phyloP scores from a whole-genome alignment of 1,284 basidiomycete species.

The Melampsora abietis-canadensis region DNA sequence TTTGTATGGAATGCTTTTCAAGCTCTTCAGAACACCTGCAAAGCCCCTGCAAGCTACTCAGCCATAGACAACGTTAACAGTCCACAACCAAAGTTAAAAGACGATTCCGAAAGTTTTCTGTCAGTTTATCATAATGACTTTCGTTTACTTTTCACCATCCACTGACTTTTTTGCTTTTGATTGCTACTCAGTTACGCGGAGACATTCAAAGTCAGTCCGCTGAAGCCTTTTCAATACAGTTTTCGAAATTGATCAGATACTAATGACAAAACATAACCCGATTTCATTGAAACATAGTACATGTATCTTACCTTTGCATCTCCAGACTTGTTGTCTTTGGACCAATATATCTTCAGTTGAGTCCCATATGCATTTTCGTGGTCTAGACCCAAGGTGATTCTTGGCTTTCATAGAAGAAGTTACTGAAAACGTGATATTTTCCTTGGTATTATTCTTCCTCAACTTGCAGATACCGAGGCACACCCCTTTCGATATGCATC shows the following conservation, averaged over 20 bases:
- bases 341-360: conserved; percentile 42
- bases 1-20: conserved; percentile 39
- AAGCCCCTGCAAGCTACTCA: conserved; percentile 26
- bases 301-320: conserved; percentile 38
- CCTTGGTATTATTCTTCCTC: too few species aligned
- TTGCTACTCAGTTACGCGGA: conserved; percentile 32
- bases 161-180: not conserved
- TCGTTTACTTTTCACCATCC: not conserved
- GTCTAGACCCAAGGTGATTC: not conserved
- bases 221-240: too few species aligned
- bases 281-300: conserved; percentile 9
- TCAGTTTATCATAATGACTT: not conserved
- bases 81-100: not conserved
- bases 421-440: too few species aligned
- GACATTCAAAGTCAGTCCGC: conserved; percentile 34
- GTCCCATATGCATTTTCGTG: not conserved
- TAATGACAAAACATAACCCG: not conserved
- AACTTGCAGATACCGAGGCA: conserved; percentile 24
- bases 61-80: conserved; percentile 32
- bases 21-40: conserved; percentile 17
- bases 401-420: not conserved
- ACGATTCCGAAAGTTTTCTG: conserved; percentile 38
- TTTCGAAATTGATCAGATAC: not conserved
- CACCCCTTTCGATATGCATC: conserved; percentile 32
- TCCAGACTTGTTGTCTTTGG: conserved; percentile 27